A percentile compares a stretch with the other conserved stretches of the same genome.
Conservation (phyloP, 345 rosid species). For the Eucalyptus cloeziana region DNA sequence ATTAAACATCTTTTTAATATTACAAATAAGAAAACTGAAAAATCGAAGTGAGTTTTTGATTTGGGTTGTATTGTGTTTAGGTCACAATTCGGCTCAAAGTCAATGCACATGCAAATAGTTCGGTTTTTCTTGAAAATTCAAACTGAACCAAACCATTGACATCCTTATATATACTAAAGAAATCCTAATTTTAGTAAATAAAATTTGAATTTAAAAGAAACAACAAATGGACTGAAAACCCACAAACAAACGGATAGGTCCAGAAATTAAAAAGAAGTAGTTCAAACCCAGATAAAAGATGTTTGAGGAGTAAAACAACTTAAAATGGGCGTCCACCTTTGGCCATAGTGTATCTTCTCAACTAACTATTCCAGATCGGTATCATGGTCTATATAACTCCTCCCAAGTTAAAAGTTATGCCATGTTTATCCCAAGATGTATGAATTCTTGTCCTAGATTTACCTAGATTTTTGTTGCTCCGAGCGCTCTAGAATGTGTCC, state of each 20-base stretch:
- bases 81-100: too few species aligned
- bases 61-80: too few species aligned
- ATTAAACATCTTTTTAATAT: too few species aligned
- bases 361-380: not conserved
- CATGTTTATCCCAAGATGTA: not conserved
- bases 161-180: too few species aligned
- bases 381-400: not conserved
- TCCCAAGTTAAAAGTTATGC: not conserved
- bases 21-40: too few species aligned
- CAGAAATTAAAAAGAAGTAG: not conserved
- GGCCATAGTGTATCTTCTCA: not conserved
- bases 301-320: too few species aligned
- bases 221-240: not conserved
- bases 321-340: not conserved
- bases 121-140: rapidly evolving
- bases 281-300: too few species aligned
- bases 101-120: too few species aligned
- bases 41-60: too few species aligned
- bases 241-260: not conserved
- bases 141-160: too few species aligned
- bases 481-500: not conserved
- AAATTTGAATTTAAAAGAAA: not conserved
- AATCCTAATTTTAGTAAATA: too few species aligned
- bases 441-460: not conserved
- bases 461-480: not conserved